A percentile compares a stretch with the other conserved stretches of the same genome.
These are phyloP conservation scores for Rhizopus stolonifer DNA, from an alignment of 371 early-diverging fungal species.

Conservation along the genomic window DNA sequence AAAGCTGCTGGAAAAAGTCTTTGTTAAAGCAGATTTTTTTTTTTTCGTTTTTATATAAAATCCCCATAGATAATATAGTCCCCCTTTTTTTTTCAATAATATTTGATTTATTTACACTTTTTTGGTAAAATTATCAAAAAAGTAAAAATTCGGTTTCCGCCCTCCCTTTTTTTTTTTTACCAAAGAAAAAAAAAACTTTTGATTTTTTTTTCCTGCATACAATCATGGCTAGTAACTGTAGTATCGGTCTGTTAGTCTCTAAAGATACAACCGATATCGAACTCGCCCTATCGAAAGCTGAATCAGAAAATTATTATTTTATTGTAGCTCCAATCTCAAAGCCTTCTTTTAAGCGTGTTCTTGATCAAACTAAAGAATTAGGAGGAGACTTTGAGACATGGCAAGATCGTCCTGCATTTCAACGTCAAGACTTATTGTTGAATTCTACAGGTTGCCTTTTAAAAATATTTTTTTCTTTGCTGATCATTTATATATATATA, in stretches of 20 bases:
- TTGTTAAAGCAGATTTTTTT: no score
- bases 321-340: constrained; percentile 59
- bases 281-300: constrained; percentile 42
- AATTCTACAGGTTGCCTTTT: constrained; percentile 36
- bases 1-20: no score
- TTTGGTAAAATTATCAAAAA: no score
- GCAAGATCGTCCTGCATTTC: constrained; percentile 45
- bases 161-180: no score
- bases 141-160: no score
- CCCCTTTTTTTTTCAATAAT: no score
- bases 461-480: no score
- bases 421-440: constrained; percentile 46
- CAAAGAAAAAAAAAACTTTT: background rate
- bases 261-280: constrained; percentile 41
- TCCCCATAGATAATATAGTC: no score
- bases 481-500: no score
- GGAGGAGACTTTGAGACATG: constrained; percentile 23
- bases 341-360: constrained; percentile 52
- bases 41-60: no score
- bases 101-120: no score
- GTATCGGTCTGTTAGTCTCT: constrained; percentile 35
- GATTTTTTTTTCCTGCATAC: background rate
- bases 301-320: constrained; percentile 58
- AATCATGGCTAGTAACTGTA: constrained; percentile 23
- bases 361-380: constrained; percentile 29